Evolutionary conservation across 164 flowering plant genomes (phyloP), one percentile per base, ranked within the genome.

Genomic region (Chimonanthus salicifolius): DNA sequence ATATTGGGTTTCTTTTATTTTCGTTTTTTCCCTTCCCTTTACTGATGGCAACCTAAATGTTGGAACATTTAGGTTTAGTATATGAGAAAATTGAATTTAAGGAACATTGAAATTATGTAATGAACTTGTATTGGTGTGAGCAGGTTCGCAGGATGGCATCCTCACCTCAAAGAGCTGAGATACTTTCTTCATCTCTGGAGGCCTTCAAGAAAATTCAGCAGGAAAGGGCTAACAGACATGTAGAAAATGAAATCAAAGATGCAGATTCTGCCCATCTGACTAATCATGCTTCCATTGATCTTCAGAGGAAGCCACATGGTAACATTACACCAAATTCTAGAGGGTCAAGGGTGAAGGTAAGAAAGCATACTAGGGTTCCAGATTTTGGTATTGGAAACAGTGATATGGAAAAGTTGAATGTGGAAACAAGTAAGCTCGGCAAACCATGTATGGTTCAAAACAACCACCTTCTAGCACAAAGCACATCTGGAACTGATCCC

Each of bases 81-180:
- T 33, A 33, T 33, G 33, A 33, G 33, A 33, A 33, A 33, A 33
- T 33, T 33, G 33, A 33, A 33, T 33, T 33, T 1, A 33, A 33
- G 33, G 33, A 33, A 33, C 33, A 13, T 54, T 54, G 60, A 3
- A 54, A 54, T 54, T 54, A n/a, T 54, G 60, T 54, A 10, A 4
- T 54, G 43, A 16, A 20, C 13, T 50, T 5, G 60, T 69, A 51
- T 9, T 69, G 5, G 43, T 71, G n/a, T 7, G 46, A 80, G 79
- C 87, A 94, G 98, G 98, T 94, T 71, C 86, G 98, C 68, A 87
- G 98, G 83, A 90, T 94, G 98, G 88, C 94, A 54, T 88, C 90
- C 72, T 92, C 98, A 79, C 90, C 97, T 67, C 94, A 87, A 63
- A 88, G 87, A 83, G 98, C 98, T 68, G 98, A 94, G 81, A 88